Base-by-base conservation (phyloP, 208 protist species). In the Entamoeba histolytica region DNA sequence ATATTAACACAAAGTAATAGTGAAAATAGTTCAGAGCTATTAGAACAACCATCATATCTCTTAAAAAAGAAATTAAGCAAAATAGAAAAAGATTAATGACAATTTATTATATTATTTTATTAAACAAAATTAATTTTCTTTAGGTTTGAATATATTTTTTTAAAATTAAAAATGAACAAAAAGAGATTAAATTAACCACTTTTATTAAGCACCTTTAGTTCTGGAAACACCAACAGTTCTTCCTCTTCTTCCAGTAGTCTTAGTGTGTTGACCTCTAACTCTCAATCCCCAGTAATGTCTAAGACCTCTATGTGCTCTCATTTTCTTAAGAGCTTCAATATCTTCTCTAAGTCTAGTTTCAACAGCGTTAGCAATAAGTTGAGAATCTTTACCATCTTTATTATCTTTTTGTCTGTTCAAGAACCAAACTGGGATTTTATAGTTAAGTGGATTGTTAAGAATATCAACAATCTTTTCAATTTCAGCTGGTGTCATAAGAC, bases 371-470 rank as follows among this genome's bases (percentile, higher is more conserved):
- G 98, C 97, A 94, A 97, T 96, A 93, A 98, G 95, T 96, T 99
- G 99, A 94, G 97, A 97, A 95, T 96, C 98, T 96, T 98, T 98
- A 96, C 98, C 98, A 93, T 97, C 98, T 95, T 98, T 98, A 95
- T 98, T 97, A 96, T 99, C 98, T 93, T 98, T 98, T 96, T 98
- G 97, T 95, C 98, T 97, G 97, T 99, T 99, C 93, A 99, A 96
- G 97, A 99, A 99, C 98, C 98, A 99, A 94, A 97, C 96, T 93
- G 99, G 99, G 97, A 99, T 99, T 96, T 99, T 99, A 97, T 98
- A 99, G 96, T 99, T 97, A 92, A 96, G 91, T 93, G 98, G 98
- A 95, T 99, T 97, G 92, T 97, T 96, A 95, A 99, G 98, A 93
- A 99, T 97, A 93, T 98, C 97, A 87, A 98, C 96, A 93, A 99